phyloP scores from a whole-genome alignment of 768 basidiomycete genomes.

The Cystoderma amianthinum region DNA sequence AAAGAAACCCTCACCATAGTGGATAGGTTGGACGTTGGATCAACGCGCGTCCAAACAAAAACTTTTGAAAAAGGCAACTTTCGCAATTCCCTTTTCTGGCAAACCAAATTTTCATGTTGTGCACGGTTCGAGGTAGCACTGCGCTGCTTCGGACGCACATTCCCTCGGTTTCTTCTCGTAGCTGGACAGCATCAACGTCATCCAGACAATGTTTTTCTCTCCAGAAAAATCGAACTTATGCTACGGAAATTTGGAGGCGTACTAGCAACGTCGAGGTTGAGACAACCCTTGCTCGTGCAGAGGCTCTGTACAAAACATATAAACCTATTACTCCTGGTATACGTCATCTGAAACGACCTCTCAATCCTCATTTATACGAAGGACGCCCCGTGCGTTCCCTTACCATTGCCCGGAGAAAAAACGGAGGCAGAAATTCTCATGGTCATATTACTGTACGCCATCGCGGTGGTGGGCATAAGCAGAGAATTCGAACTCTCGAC shows the following conservation, averaged over 20 bases:
- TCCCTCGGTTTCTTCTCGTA: conserved; percentile 19
- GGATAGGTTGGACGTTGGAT: not conserved
- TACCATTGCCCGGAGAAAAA: conserved; percentile 75
- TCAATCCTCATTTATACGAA: conserved; percentile 76
- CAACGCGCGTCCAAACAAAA: not conserved
- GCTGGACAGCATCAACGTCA: too few species aligned
- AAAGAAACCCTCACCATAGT: not conserved
- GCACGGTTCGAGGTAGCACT: conserved; percentile 33
- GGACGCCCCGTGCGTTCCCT: conserved; percentile 82
- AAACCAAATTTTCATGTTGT: conserved; percentile 26
- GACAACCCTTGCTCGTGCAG: conserved; percentile 41
- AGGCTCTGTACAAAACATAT: conserved; percentile 76
- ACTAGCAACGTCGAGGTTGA: conserved; percentile 26
- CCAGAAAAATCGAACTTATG: conserved; percentile 20
- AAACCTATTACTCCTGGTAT: conserved; percentile 84
- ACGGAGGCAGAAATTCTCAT: conserved; percentile 78
- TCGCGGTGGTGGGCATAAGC: conserved; percentile 87
- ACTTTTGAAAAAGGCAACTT: not conserved
- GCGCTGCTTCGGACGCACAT: conserved; percentile 32
- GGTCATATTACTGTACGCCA: conserved; percentile 86
- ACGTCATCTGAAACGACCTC: conserved; percentile 80
- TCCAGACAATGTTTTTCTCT: conserved; percentile 13
- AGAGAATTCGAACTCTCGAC: conserved; percentile 82
- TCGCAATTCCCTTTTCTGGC: not conserved
- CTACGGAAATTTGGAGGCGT: conserved; percentile 29